Percentiles rank a stretch among this genome's conserved stretches.
phyloP scores from a whole-genome alignment of 768 basidiomycete genomes.

The Suillus weaverae region DNA sequence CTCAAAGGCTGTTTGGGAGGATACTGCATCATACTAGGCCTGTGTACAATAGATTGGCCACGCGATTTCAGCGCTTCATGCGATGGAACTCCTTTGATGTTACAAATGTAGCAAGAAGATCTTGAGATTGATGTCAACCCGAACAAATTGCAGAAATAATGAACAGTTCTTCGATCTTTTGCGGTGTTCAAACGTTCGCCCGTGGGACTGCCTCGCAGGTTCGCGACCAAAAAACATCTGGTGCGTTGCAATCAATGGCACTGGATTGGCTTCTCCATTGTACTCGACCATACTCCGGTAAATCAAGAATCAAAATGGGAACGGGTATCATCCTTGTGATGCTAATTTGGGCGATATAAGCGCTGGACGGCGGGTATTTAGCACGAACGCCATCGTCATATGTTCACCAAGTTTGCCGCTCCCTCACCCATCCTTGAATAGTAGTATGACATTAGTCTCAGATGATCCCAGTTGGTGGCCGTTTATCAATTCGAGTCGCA shows the following conservation, averaged over 20 bases:
- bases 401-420: background rate
- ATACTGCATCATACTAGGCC: background rate
- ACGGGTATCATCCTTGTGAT: background rate
- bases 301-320: background rate
- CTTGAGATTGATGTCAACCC: background rate
- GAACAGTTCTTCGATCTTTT: background rate
- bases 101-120: background rate
- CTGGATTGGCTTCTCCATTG: background rate
- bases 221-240: background rate
- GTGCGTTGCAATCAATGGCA: background rate
- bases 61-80: background rate
- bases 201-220: background rate
- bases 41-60: background rate
- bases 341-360: background rate
- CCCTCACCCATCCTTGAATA: background rate
- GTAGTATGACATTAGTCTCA: background rate
- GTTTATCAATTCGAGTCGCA: background rate
- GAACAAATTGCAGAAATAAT: background rate
- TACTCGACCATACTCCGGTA: background rate
- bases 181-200: background rate
- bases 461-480: background rate
- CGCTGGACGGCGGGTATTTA: background rate
- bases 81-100: background rate
- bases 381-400: background rate
- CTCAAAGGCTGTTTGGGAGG: background rate